Base-by-base conservation (phyloP, 2,329 filamentous ascomycete genomes). In the Ophiostoma triangulosporum region DNA sequence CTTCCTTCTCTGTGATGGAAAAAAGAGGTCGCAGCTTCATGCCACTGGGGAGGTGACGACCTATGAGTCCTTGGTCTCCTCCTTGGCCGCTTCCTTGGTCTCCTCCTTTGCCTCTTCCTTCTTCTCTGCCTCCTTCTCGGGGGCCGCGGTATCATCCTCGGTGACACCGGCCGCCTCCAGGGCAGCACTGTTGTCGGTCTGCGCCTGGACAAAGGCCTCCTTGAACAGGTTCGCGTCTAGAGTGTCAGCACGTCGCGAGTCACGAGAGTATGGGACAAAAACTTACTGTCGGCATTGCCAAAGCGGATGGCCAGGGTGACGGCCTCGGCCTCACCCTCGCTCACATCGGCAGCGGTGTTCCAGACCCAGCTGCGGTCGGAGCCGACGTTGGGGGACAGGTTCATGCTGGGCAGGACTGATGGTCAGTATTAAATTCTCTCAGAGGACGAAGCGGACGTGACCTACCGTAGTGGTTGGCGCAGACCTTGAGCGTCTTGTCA, bases 401-500 rank as follows among this genome's bases (percentile, higher is more conserved):
- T 96, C 91, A 98, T 97, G 72, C 96, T 91, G 59, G 91, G 91
- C 57, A 95, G 88, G 66, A 98, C 90, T 95, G 61, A 6, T 3
- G 33, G 33, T 14, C 24, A 32, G 35, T 3, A 36, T 24, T n/a
- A 32, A 7, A 27, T 20, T 9, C 14, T 12, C 3, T 12, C 8
- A 12, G 4, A 15, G 31, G 27, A 17, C 6, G 12, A 6, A 24
- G 2, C n/a, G 2, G 1, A 11, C 26, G 14, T 6, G 4, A 52
- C 56, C 6, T 83, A 95, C 90, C 84, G 74, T 98, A 98, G 80
- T 98, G 93, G 78, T 98, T 98, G 68, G 93, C 93, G 84, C 93
- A 98, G 73, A 98, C 93, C 81, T 98, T 98, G 75, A 97, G 83
- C 57, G 93, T 98, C 88, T 97, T 97, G 78, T 98, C 93, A 69